Base-by-base conservation (phyloP, 2,329 filamentous ascomycete species). In the Clarireedia hainanense region DNA sequence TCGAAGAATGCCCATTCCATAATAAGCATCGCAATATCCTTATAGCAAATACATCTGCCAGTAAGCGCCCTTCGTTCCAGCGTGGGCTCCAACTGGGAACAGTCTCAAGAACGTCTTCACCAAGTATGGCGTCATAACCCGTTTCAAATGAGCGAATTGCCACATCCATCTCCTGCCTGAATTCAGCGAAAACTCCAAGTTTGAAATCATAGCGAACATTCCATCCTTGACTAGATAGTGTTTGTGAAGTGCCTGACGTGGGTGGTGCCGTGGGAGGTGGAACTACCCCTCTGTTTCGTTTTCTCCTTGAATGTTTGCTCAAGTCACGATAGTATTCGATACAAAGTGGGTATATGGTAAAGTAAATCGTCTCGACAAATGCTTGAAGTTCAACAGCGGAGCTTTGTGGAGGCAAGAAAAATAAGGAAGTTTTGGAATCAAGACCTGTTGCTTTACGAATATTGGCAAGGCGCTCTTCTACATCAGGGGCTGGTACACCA, bases 141-240 rank as follows among this genome's bases (percentile, higher is more conserved):
- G 86, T 85, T 67, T 94, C 89, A 64, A 91, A 96, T 52, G 89
- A 91, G 45, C 91, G 83, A 65, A 89, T 78, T 0, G 94, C 91
- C 23, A 83, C 84, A 67, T 96, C 92, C 79, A 92, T 89, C 69
- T 97, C 94, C 67, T 95, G 89, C 7, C 94, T 83, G 63, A 95
- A 96, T 67, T 97, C 92, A 27, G 91, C 89, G 67, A 97, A 89
- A 0, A 96, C 77, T 6, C 86, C 92, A 17, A 91, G 79, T 69
- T 99, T 99, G 74, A 95, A 91, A 67, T 99, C 92, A 71, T 96
- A 96, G 15, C 92, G 85, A 52, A 95, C 86, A 66, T 90, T 91
- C 94, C 92, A 99, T 3, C 89, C 91, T 43, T 90, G 84, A 9
- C 86, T 76, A 1, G 91, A 88, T n/a, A 96, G 73, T 0, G 88